Evolutionary conservation across 2,329 filamentous ascomycete genomes (phyloP).

Genomic region (Fusarium sp.): DNA sequence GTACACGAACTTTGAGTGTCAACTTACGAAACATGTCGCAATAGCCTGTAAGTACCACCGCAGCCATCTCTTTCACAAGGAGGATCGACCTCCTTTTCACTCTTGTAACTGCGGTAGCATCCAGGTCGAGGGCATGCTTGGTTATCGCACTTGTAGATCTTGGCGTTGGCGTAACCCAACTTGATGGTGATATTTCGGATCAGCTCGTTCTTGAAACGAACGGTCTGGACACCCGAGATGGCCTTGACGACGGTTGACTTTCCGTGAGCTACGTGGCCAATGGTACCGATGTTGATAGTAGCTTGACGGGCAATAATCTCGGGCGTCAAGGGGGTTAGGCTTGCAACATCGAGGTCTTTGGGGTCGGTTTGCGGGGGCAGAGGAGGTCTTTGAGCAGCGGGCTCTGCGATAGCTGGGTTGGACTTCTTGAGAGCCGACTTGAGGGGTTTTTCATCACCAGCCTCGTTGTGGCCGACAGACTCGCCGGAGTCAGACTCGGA

Average conservation of each 20-base stretch:
- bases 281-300: conserved; percentile 98
- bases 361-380: conserved; percentile 93
- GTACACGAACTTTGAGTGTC: background rate
- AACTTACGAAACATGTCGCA: conserved; percentile 92
- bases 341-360: conserved; percentile 84
- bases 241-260: conserved; percentile 99
- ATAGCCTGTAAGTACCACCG: conserved; percentile 84
- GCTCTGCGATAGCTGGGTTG: conserved; percentile 65
- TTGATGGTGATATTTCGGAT: conserved; percentile 99
- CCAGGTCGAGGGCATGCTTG: conserved; percentile 89
- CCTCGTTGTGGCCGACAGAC: conserved; percentile 70
- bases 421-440: conserved; percentile 91
- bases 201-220: conserved; percentile 99
- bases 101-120: conserved; percentile 98
- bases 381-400: conserved; percentile 65
- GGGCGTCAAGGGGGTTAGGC: conserved; percentile 85
- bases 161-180: conserved; percentile 98
- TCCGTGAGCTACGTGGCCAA: conserved; percentile 98
- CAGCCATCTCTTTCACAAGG: conserved; percentile 96
- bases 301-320: conserved; percentile 98
- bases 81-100: conserved; percentile 98
- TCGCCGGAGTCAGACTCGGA: conserved; percentile 77
- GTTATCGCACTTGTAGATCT: conserved; percentile 99
- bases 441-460: conserved; percentile 73
- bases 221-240: conserved; percentile 98